These are phyloP conservation scores for Hanseniaspora hatyaiensis DNA, from an alignment of 805 yeast genomes.

Conservation along the genomic window DNA sequence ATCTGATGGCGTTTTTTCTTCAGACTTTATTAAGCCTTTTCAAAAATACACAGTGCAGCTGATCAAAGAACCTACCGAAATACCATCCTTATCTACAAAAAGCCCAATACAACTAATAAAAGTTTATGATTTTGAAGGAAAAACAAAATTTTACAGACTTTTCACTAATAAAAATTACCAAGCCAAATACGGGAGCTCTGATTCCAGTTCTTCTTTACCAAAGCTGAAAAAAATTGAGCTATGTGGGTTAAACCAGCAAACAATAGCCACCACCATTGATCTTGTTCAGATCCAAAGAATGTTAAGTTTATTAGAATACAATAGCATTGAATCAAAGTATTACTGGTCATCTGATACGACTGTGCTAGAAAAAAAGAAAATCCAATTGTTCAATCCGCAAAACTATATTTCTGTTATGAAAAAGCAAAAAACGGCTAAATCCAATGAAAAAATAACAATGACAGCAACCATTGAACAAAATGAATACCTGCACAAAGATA, in stretches of 20 bases:
- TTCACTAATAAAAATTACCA: conserved; percentile 37
- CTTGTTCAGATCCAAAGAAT: background rate
- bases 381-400: background rate
- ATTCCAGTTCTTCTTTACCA: background rate
- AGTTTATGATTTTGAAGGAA: conserved; percentile 62
- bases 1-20: conserved; percentile 41
- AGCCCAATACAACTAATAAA: conserved; percentile 38
- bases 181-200: conserved; percentile 21
- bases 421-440: background rate
- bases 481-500: no score
- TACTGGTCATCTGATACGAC: background rate
- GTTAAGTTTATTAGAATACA: background rate
- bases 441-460: no score
- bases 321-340: background rate
- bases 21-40: conserved; percentile 40
- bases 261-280: background rate
- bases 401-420: background rate
- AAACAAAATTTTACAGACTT: conserved; percentile 59
- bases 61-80: conserved; percentile 33
- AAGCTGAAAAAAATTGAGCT: no score
- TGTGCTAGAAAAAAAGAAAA: background rate
- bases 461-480: no score
- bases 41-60: conserved; percentile 41
- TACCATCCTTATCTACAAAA: conserved; percentile 21
- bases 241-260: background rate